A percentile compares a stretch with the other conserved stretches of the same genome.
Conservation (phyloP, 2,329 filamentous ascomycete genomes). For the Talaromyces albobiverticillius region DNA sequence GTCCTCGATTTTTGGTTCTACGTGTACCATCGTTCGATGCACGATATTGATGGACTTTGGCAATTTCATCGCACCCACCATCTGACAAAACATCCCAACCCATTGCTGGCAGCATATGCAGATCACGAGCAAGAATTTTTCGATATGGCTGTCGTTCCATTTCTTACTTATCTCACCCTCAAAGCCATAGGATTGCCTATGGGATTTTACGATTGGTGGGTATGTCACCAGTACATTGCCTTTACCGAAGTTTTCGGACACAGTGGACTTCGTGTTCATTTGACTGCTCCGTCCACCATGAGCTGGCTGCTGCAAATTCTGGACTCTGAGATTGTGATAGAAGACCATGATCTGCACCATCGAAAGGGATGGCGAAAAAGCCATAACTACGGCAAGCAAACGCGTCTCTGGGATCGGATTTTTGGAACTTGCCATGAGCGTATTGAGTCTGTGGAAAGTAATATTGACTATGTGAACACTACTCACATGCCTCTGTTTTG, state of each 20-base stretch:
- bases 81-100: conserved; percentile 46
- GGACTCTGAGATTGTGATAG: conserved; percentile 39
- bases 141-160: conserved; percentile 42
- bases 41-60: conserved; percentile 41
- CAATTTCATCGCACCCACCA: conserved; percentile 47
- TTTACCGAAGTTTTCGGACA: conserved; percentile 13
- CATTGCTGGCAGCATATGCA: conserved; percentile 42
- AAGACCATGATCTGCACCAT: conserved; percentile 43
- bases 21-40: conserved; percentile 44
- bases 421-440: conserved; percentile 35
- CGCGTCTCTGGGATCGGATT: conserved; percentile 36
- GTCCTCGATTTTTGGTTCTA: conserved; percentile 49
- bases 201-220: conserved; percentile 49
- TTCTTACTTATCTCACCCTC: conserved; percentile 38
- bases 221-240: conserved; percentile 45
- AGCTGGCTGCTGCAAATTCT: conserved; percentile 33
- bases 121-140: conserved; percentile 44
- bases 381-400: conserved; percentile 41
- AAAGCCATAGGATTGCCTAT: conserved; percentile 39
- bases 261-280: conserved; percentile 35
- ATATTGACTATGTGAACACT: conserved; percentile 30
- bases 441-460: conserved; percentile 32
- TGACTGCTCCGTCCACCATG: conserved; percentile 32
- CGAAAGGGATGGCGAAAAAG: conserved; percentile 39
- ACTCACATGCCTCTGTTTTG: conserved; percentile 28